Base-by-base conservation (phyloP, 108 stramenopile genomes). In the Pseudonitzschia multistriata region DNA sequence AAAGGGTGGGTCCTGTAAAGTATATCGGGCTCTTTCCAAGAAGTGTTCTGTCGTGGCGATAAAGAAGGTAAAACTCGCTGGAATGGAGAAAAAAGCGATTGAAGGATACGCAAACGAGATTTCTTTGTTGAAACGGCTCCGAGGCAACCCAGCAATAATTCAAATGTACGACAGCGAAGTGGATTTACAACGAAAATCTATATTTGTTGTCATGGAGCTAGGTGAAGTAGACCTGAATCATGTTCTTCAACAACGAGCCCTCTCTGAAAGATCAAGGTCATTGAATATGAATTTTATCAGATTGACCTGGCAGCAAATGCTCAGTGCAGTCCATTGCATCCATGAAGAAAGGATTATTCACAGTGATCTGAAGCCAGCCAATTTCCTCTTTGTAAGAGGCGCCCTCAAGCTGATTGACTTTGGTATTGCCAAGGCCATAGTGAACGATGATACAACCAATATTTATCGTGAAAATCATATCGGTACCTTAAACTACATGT, bases 401-500 rank as follows among this genome's bases (percentile, higher is more conserved):
- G 80, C 87, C 27, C 80, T 99, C 39, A 99, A 99, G 73, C 89
- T 99, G 8, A 99, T 99, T 61, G 99, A 99, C 81, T 99, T 99
- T 71, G 99, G 99, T 34, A 99, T 99, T 54, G 97, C 99, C 27
- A 97, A 98, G 70, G 96, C 96, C 3, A 98, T 99, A 56, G 83
- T 88, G 62, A 87, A 78, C 25, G 92, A 96, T 64, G 98, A 97
- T 66, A 99, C 99, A 34, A 97, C 96, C 0, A 99, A 98, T 82
- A 96, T 99, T 66, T 95, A 94, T 57, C 80, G 97, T 36, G 98
- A 99, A 71, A 92, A 85, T 56, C 96, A 97, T 49, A 96, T 98
- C 63, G 99, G 99, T 31, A 99, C 99, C 2, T 77, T 98, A n/a
- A 98, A 97, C 74, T 98, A 98, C 72, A 99, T 99, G 98, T 89